phyloP scores from a whole-genome alignment of 2,329 filamentous ascomycete species.

The Cladophialophora bantiana region DNA sequence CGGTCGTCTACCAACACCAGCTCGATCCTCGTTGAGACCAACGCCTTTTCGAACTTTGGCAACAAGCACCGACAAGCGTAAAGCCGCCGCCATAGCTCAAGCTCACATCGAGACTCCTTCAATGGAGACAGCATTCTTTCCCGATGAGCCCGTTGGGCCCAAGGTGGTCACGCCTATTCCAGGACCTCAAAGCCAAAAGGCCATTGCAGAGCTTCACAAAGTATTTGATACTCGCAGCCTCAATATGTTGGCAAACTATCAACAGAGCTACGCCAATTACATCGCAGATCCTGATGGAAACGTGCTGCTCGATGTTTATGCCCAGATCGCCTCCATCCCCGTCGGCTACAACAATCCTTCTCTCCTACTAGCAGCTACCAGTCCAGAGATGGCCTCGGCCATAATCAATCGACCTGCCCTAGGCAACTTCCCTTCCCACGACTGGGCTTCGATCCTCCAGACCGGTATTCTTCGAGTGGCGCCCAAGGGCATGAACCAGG shows the following conservation, averaged over 20 bases:
- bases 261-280: slow-evolving; percentile 80
- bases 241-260: slow-evolving; percentile 82
- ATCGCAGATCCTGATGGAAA: slow-evolving; percentile 61
- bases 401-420: slow-evolving; percentile 78
- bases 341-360: slow-evolving; percentile 90
- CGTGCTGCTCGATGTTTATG: slow-evolving; percentile 61
- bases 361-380: slow-evolving; percentile 72
- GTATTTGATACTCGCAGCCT: slow-evolving; percentile 86
- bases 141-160: slow-evolving; percentile 65
- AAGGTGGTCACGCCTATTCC: slow-evolving; percentile 69
- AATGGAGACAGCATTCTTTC: slow-evolving; percentile 60
- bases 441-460: slow-evolving; percentile 82
- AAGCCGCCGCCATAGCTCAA: slow-evolving; percentile 33
- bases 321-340: slow-evolving; percentile 91
- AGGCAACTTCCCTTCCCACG: slow-evolving; percentile 83
- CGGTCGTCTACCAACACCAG: slow-evolving; percentile 20
- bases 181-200: slow-evolving; percentile 74
- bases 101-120: slow-evolving; percentile 24
- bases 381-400: slow-evolving; percentile 78
- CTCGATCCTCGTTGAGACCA: slow-evolving; percentile 23
- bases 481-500: slow-evolving; percentile 82
- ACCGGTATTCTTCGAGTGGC: slow-evolving; percentile 82
- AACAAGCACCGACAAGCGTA: slow-evolving; percentile 26
- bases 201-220: slow-evolving; percentile 72
- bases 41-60: slow-evolving; percentile 28